A percentile compares a stretch with the other conserved stretches of the same genome.
Conservation (phyloP, 495 filamentous ascomycete species). For the Hypoxylon lienhwacheense region DNA sequence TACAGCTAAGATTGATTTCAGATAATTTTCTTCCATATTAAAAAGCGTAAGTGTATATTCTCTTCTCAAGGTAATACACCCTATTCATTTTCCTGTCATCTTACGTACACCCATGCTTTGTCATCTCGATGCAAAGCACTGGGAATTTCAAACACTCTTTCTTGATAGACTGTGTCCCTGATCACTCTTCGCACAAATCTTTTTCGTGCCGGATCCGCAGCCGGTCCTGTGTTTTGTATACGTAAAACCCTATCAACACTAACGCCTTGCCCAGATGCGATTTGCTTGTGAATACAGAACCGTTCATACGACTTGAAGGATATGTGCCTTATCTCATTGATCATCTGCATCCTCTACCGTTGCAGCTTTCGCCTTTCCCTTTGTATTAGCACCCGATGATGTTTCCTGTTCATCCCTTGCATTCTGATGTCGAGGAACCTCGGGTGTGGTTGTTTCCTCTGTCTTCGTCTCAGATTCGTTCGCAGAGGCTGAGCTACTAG, state of each 20-base stretch:
- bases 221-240: slow-evolving; percentile 16
- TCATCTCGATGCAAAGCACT: neutral
- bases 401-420: slow-evolving; percentile 25
- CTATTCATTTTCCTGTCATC: slow-evolving; percentile 7
- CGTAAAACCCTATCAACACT: slow-evolving; percentile 31
- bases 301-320: slow-evolving; percentile 3
- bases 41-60: too few species aligned
- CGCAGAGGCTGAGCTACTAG: slow-evolving; percentile 8
- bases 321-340: slow-evolving; percentile 16
- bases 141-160: slow-evolving; percentile 10
- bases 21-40: too few species aligned
- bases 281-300: slow-evolving; percentile 31
- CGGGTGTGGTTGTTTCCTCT: slow-evolving; percentile 8
- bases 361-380: slow-evolving; percentile 44
- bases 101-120: slow-evolving; percentile 6
- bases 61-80: neutral
- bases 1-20: too few species aligned
- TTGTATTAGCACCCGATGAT: slow-evolving; percentile 24
- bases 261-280: slow-evolving; percentile 42
- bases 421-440: slow-evolving; percentile 2
- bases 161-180: neutral
- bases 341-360: slow-evolving; percentile 47
- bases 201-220: slow-evolving; percentile 16
- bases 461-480: slow-evolving; percentile 15
- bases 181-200: slow-evolving; percentile 17